Conservation (phyloP, 805 yeast genomes). For the Metschnikowia dekortorum region DNA sequence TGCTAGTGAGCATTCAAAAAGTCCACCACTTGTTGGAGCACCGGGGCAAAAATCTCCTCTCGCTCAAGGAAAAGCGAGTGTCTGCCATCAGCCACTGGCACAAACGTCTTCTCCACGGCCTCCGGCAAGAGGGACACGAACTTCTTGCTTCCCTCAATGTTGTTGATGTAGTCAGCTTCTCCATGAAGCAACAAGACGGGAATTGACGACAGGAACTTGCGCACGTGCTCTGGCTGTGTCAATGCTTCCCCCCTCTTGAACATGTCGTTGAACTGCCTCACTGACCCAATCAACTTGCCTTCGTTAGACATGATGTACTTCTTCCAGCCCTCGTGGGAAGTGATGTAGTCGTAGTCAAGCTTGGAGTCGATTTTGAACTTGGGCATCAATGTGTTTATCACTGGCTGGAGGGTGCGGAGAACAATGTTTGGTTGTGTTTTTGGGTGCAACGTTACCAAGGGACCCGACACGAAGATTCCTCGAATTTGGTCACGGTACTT, state of each 20-base stretch:
- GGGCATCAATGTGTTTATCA: slow-evolving; percentile 40
- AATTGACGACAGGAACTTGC: slow-evolving; percentile 33
- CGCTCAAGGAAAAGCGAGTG: slow-evolving; percentile 47
- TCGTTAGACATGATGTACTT: slow-evolving; percentile 40
- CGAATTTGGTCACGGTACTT: slow-evolving; percentile 41
- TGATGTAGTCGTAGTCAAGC: slow-evolving; percentile 49
- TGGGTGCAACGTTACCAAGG: slow-evolving; percentile 56
- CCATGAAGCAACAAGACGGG: slow-evolving; percentile 63
- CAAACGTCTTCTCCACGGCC: slow-evolving; percentile 29
- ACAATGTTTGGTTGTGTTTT: slow-evolving; percentile 50
- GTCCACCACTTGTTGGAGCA: slow-evolving; percentile 33
- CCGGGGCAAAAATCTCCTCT: slow-evolving; percentile 34
- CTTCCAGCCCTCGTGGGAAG: slow-evolving; percentile 45
- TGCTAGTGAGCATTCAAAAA: slow-evolving; percentile 22
- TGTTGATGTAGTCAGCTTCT: slow-evolving; percentile 57
- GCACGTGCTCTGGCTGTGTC: slow-evolving; percentile 31
- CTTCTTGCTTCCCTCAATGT: slow-evolving; percentile 41
- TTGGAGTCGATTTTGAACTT: slow-evolving; percentile 51
- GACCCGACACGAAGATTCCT: slow-evolving; percentile 52
- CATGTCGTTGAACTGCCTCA: slow-evolving; percentile 61
- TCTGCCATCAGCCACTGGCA: slow-evolving; percentile 30
- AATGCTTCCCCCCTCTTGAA: slow-evolving; percentile 56
- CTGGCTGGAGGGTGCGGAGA: slow-evolving; percentile 39
- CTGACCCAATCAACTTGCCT: slow-evolving; percentile 42
- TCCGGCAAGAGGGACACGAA: slow-evolving; percentile 35